Evolutionary conservation across 805 yeast genomes (phyloP), one percentile per base, ranked within the genome.

Genomic region (Monosporozyma siamensis): DNA sequence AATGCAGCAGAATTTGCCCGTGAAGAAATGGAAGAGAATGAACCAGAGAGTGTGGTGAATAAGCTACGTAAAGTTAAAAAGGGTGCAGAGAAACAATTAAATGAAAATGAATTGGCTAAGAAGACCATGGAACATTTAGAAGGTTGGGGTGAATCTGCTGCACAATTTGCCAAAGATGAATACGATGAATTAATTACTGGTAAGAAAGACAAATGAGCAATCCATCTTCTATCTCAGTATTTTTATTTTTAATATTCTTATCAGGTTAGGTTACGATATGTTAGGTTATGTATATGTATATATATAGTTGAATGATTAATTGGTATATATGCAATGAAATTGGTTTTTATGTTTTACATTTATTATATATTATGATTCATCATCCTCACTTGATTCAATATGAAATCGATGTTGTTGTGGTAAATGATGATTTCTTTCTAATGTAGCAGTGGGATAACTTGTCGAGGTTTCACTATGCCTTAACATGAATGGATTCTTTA

Each of bases 101-200:
- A 37, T 12, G 39, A 37, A 25, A 25, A 47, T 14, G 55, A 55
- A 9, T 44, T 69, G 21, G 69, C 70, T 2, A 51, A 57, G 32
- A 49, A 49, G 4, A 60, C 73, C 1, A 59, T 60, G 21, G 55
- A 54, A 22, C 60, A 71, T 0, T 56, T 69, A 8, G 59, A 65
- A 41, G 75, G 75, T 3, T 70, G 74, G 72, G 74, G 75, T 15
- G 70, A 67, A 38, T 53, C 59, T 38, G 76, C 75, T 4, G 56
- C 65, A 10, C 64, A 58, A 26, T 63, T 68, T 44, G 69, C 77
- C 1, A 54, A 58, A 12, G 77, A 72, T 20, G 70, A 69, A 47
- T 55, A 62, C 41, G 56, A 58, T 11, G 70, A 66, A 39, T 64
- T 4, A n/a, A n/a, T n/a, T n/a, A n/a, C n/a, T n/a, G 56, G 56